A percentile compares a stretch with the other conserved stretches of the same genome.
Evolutionary conservation across 495 filamentous ascomycete species (phyloP).

Genomic region (Podospora sp.): DNA sequence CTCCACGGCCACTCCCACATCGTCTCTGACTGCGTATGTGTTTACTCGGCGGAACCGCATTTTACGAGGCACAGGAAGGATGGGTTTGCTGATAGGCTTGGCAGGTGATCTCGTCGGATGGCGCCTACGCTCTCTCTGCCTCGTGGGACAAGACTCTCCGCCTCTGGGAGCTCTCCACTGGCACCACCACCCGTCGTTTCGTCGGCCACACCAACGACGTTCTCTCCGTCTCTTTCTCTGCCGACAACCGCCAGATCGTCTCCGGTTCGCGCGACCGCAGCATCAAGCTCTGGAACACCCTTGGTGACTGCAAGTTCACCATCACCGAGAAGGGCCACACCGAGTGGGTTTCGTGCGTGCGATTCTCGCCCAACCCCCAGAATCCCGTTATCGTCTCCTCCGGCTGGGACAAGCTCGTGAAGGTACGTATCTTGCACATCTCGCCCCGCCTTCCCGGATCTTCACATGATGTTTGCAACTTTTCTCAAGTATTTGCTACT

Average conservation of each 20-base stretch:
- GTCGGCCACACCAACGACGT: slow-evolving; percentile 99
- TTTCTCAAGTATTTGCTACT: slow-evolving; percentile 99
- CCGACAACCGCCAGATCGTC: slow-evolving; percentile 99
- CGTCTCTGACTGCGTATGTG: slow-evolving; percentile 98
- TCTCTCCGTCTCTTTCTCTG: slow-evolving; percentile 99
- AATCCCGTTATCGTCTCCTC: slow-evolving; percentile 99
- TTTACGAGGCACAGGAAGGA: slow-evolving; percentile 22
- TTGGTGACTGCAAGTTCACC: slow-evolving; percentile 99
- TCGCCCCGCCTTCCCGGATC: not conserved
- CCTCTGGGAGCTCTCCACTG: slow-evolving; percentile 97
- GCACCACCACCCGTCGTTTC: slow-evolving; percentile 94
- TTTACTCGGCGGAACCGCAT: slow-evolving; percentile 3
- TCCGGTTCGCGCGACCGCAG: slow-evolving; percentile 95
- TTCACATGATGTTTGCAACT: slow-evolving; percentile 83
- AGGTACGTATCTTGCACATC: slow-evolving; percentile 72
- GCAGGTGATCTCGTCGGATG: slow-evolving; percentile 99
- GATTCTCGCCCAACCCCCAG: slow-evolving; percentile 99
- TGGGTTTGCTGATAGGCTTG: slow-evolving; percentile 38
- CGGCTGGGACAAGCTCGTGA: slow-evolving; percentile 99
- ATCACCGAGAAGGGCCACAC: slow-evolving; percentile 99
- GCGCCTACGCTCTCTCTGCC: slow-evolving; percentile 97
- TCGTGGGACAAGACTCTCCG: slow-evolving; percentile 99
- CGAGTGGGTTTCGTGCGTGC: slow-evolving; percentile 99
- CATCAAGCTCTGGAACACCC: slow-evolving; percentile 99
- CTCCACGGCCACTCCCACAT: slow-evolving; percentile 99